Base-by-base conservation (phyloP, 176 grass and related monocot genomes). In the Olyra latifolia region DNA sequence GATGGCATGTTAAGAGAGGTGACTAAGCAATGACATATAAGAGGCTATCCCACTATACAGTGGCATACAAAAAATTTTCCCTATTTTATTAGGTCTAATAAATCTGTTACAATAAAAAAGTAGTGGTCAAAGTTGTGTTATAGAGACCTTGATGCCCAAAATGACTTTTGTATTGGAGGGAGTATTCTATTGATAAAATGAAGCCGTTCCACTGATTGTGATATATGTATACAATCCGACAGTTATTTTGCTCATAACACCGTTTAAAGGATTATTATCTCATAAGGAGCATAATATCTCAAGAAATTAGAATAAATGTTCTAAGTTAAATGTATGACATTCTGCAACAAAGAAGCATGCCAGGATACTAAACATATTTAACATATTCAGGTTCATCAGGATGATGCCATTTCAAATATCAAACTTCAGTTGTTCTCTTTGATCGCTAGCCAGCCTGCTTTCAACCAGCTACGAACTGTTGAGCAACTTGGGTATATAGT, bases 401-500 rank as follows among this genome's bases (percentile, higher is more conserved):
- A 98, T 12, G 88, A 98, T 27, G 77, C 87, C 66, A 52, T 78
- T 75, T 86, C 87, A 41, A 92, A 98, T 87, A 80, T 89, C 74
- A 86, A 90, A 85, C 90, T 98, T 76, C 13, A 91, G 63, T 54
- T 98, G 16, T 98, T 98, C 77, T 84, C 83, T 79, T 80, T 85
- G 71, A 92, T 94, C 62, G 88, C 92, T 38, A 92, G 85, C 39
- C 95, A 94, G 62, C 89, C 89, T 32, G 92, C 95, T 74, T 98
- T 94, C 80, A 82, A 94, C 66, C 92, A 98, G 88, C 88, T 98
- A 70, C 79, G 92, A 57, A 88, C 95, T 14, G 81, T 98, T 63
- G 95, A 98, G 86, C 95, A 98, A 74, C 95, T 98, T 89, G 95
- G 95, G 44, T 98, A 98, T 69, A 92, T 92, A 87, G 72, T 81